Evolutionary conservation across 192 early-diverging fungal genomes (phyloP), one percentile per base, ranked within the genome.

Genomic region (Coemansia sp.): DNA sequence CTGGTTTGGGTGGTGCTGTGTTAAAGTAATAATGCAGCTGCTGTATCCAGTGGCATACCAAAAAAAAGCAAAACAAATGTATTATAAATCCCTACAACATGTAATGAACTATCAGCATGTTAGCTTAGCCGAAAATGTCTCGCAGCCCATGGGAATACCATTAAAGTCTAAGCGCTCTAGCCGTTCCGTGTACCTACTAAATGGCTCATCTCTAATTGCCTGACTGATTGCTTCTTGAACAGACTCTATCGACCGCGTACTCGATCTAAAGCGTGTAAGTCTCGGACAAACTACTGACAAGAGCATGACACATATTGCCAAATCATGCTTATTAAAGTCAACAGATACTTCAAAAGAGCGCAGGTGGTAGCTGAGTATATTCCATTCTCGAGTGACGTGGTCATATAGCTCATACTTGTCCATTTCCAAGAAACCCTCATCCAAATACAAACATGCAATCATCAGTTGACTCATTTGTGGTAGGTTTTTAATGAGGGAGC

Each of bases 261-360:
- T 57, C 13, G 53, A 57, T 57, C 2, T 57, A 57, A 57, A 33
- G 53, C 53, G 28, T 16, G 10, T 57, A 11, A 57, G 1, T 13
- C 53, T 32, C 4, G 53, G 53, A 16, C 53, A 57, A 3, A 30
- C 14, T 1, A 8, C 53, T 1, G 26, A 28, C 53, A 57, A 32
- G 28, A 57, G 53, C 30, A 57, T 57, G 13, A 16, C 53, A 57
- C 53, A 57, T 33, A 32, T 16, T 14, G 53, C 53, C 26, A 57
- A 33, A 16, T 57, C 53, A 10, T 57, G 30, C 33, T 16, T 32
- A 30, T 7, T 14, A 1, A 57, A 32, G 4, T 33, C 53, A 28
- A 57, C 33, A 4, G 28, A 57, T 6, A 57, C 26, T 0, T 30
- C 13, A 17, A 3, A 57, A 57, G 11, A 57, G 13, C 14, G 53